phyloP scores from a whole-genome alignment of 805 yeast species.

The Henningerozyma blattae region DNA sequence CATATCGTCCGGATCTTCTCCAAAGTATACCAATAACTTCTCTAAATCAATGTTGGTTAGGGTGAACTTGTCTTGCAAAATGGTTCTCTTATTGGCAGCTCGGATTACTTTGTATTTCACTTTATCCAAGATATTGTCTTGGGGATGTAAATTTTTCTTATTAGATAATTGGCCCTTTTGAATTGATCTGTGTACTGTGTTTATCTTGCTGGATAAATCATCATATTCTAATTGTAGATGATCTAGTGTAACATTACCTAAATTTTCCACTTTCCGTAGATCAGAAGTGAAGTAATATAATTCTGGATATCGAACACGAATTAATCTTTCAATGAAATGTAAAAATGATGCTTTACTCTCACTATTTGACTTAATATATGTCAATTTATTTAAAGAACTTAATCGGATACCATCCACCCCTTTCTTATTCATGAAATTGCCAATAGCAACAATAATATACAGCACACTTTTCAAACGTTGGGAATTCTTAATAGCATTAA shows the following conservation, averaged over 20 bases:
- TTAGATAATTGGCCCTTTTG: constrained; percentile 58
- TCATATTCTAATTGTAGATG: constrained; percentile 47
- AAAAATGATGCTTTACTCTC: constrained; percentile 59
- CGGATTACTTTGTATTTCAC: constrained; percentile 41
- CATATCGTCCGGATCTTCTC: constrained; percentile 48
- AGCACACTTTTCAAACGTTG: constrained; percentile 44
- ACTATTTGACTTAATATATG: constrained; percentile 54
- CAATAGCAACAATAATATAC: constrained; percentile 57
- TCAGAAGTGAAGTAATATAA: constrained; percentile 51
- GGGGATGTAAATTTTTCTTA: constrained; percentile 49
- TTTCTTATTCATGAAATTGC: constrained; percentile 74
- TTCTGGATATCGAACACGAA: constrained; percentile 57
- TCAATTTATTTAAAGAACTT: constrained; percentile 54
- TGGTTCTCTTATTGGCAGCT: constrained; percentile 41
- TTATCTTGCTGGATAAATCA: constrained; percentile 39
- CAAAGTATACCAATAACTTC: constrained; percentile 54
- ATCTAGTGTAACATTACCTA: constrained; percentile 52
- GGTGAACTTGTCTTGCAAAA: constrained; percentile 38
- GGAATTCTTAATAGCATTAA: constrained; percentile 41
- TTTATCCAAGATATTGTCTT: constrained; percentile 45
- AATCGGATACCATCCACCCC: constrained; percentile 61
- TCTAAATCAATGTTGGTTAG: constrained; percentile 42
- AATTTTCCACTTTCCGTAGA: constrained; percentile 36
- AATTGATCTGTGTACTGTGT: constrained; percentile 40
- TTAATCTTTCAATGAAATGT: constrained; percentile 60